Evolutionary conservation across 345 rosid species (phyloP).

Genomic region (Eutrema japonicum): DNA sequence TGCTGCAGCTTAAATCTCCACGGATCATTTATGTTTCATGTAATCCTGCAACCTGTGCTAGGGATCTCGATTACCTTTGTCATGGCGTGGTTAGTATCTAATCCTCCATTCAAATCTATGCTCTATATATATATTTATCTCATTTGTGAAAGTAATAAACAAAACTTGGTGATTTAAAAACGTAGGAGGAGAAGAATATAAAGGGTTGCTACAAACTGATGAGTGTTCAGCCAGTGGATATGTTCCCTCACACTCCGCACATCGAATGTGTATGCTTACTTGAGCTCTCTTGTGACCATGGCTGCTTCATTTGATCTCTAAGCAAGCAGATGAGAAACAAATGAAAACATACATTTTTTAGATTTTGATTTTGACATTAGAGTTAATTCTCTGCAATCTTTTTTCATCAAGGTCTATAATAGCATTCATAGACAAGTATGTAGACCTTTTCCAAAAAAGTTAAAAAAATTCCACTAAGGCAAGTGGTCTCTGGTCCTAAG

Average conservation of each 20-base stretch:
- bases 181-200: conserved; percentile 70
- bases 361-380: conserved; percentile 14
- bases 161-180: conserved; percentile 30
- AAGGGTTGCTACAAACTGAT: conserved; percentile 71
- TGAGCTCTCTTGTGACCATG: conserved; percentile 38
- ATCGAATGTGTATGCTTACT: conserved; percentile 83
- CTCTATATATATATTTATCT: background rate
- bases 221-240: conserved; percentile 87
- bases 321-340: conserved; percentile 14
- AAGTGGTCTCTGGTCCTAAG: conserved; percentile 9
- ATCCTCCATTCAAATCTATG: background rate
- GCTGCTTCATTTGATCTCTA: conserved; percentile 20
- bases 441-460: background rate
- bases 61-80: conserved; percentile 95
- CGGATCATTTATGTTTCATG: conserved; percentile 85
- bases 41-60: conserved; percentile 91
- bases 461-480: background rate
- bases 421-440: conserved; percentile 16
- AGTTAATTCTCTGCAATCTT: background rate
- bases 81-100: conserved; percentile 71
- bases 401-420: background rate
- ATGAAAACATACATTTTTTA: conserved; percentile 1
- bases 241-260: conserved; percentile 98
- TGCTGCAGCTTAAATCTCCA: conserved; percentile 78
- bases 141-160: conserved; percentile 6